Conservation (phyloP, 169 alveolate species). For the Cryptosporidium tyzzeri region DNA sequence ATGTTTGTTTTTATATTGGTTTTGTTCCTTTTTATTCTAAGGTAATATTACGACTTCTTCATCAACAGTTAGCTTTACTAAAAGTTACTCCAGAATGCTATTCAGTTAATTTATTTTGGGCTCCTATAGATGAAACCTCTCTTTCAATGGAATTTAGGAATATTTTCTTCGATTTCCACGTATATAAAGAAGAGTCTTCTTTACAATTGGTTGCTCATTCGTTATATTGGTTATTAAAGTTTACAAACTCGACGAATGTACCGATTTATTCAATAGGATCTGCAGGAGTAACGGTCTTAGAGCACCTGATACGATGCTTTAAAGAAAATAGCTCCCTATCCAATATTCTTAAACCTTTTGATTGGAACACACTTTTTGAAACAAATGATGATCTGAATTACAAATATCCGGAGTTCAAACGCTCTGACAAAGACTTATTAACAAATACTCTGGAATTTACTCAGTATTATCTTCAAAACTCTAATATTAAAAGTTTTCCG, state of each 20-base stretch:
- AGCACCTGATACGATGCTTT: neutral
- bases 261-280: constrained; percentile 65
- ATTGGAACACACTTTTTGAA: constrained; percentile 43
- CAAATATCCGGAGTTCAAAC: neutral
- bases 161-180: constrained; percentile 58
- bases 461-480: constrained; percentile 11
- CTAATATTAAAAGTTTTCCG: neutral
- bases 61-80: constrained; percentile 28
- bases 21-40: constrained; percentile 68
- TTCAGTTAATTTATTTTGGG: constrained; percentile 58
- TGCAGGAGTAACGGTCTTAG: constrained; percentile 52
- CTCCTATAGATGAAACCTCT: constrained; percentile 58
- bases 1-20: constrained; percentile 43
- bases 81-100: constrained; percentile 58
- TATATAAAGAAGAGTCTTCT: constrained; percentile 69
- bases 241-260: constrained; percentile 32
- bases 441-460: constrained; percentile 38
- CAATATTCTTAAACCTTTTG: constrained; percentile 36
- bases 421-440: constrained; percentile 3
- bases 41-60: constrained; percentile 27
- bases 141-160: constrained; percentile 58
- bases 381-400: neutral
- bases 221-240: constrained; percentile 54
- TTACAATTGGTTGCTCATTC: constrained; percentile 54
- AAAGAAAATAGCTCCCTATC: constrained; percentile 13